phyloP scores from a whole-genome alignment of 2,329 filamentous ascomycete genomes.

The Colletotrichum sp. region DNA sequence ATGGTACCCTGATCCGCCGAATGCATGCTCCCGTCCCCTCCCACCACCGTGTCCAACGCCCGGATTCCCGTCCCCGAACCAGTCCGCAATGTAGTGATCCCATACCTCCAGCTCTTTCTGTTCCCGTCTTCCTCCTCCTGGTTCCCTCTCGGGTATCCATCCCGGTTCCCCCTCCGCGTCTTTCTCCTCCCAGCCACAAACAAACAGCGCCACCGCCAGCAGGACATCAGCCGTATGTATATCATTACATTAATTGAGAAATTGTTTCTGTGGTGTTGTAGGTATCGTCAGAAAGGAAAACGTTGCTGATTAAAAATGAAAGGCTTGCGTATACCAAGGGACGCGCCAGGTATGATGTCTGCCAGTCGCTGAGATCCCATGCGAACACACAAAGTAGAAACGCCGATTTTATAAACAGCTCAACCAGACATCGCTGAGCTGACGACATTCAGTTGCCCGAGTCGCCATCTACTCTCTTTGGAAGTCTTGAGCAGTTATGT shows the following conservation, averaged over 20 bases:
- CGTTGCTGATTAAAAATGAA: not conserved
- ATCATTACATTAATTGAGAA: constrained; percentile 22
- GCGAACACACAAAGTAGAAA: not conserved
- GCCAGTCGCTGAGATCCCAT: constrained; percentile 6
- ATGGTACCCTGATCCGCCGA: not conserved
- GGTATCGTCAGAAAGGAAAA: constrained; percentile 11
- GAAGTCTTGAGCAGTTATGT: constrained; percentile 33
- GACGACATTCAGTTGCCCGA: not conserved
- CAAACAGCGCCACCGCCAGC: constrained; percentile 19
- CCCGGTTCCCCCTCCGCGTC: not conserved
- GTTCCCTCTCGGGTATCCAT: not conserved
- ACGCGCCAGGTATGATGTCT: not conserved
- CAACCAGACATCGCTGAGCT: not conserved
- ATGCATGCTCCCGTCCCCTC: not conserved
- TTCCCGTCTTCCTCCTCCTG: not conserved
- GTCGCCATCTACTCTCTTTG: constrained; percentile 6
- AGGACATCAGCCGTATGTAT: constrained; percentile 14
- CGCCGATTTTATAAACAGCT: constrained; percentile 2
- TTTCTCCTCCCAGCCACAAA: constrained; percentile 2
- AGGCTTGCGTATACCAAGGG: not conserved
- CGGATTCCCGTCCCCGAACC: not conserved
- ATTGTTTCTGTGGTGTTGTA: constrained; percentile 13
- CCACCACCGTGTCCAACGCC: not conserved
- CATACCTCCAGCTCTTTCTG: not conserved
- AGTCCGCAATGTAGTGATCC: not conserved